Conservation (phyloP, 1,284 basidiomycete genomes). For the Chondrostereum purpureum region DNA sequence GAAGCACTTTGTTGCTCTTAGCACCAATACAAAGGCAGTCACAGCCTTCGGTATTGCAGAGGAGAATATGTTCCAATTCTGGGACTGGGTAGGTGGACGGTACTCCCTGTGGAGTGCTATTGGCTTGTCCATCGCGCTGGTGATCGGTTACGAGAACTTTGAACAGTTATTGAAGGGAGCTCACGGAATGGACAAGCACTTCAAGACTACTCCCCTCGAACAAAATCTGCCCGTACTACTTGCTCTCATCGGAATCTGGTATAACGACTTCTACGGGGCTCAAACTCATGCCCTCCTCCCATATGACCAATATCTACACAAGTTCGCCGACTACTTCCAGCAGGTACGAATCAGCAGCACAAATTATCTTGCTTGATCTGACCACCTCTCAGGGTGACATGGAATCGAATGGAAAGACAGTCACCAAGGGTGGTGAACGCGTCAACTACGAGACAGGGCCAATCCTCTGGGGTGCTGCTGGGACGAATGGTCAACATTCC, state of each 20-base stretch:
- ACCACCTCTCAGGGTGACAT: conserved; percentile 68
- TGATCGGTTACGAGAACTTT: conserved; percentile 94
- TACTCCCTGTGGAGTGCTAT: conserved; percentile 99
- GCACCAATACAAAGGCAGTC: conserved; percentile 93
- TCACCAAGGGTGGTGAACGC: conserved; percentile 89
- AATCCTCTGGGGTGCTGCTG: conserved; percentile 98
- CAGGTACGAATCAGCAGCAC: conserved; percentile 41
- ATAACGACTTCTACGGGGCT: conserved; percentile 95
- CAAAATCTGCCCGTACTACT: conserved; percentile 90
- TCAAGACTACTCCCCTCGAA: conserved; percentile 83
- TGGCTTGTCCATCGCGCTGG: conserved; percentile 89
- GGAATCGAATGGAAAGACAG: conserved; percentile 98
- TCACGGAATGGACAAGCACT: conserved; percentile 97
- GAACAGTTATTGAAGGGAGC: conserved; percentile 86
- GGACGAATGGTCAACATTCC: conserved; percentile 98
- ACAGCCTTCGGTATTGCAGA: conserved; percentile 91
- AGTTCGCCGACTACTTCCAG: conserved; percentile 99
- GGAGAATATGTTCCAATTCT: conserved; percentile 99
- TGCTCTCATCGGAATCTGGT: conserved; percentile 94
- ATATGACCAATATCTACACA: conserved; percentile 98
- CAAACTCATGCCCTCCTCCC: conserved; percentile 95
- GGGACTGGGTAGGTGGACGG: conserved; percentile 99
- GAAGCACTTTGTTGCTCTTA: conserved; percentile 98
- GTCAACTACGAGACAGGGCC: conserved; percentile 98
- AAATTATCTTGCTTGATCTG: not conserved